phyloP scores from a whole-genome alignment of 2,329 filamentous ascomycete species.

The Neurospora sp. region DNA sequence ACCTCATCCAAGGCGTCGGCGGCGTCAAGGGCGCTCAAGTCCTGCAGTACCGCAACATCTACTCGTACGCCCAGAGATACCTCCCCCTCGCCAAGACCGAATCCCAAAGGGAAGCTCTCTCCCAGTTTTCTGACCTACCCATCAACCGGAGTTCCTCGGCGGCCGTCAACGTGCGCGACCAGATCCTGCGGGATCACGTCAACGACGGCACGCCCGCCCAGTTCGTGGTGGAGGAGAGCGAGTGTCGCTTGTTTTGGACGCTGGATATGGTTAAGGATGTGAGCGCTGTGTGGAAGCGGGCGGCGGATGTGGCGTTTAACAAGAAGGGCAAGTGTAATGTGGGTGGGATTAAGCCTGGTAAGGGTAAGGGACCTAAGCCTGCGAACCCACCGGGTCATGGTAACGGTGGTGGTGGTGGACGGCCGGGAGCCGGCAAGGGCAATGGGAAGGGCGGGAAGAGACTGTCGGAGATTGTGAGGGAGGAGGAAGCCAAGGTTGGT shows the following conservation, averaged over 20 bases:
- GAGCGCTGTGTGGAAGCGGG: constrained; percentile 35
- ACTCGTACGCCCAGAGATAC: constrained; percentile 18
- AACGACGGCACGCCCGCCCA: constrained; percentile 35
- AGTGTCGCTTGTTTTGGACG: constrained; percentile 43
- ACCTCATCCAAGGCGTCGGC: constrained; percentile 43
- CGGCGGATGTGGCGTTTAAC: constrained; percentile 30
- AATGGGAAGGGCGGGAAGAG: neutral
- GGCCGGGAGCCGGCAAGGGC: neutral
- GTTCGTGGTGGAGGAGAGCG: constrained; percentile 35
- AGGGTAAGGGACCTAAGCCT: neutral
- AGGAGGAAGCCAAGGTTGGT: neutral
- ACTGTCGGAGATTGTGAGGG: neutral
- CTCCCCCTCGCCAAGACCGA: constrained; percentile 20
- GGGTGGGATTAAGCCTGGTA: constrained; percentile 20
- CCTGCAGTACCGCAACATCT: constrained; percentile 23
- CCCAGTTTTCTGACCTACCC: constrained; percentile 24
- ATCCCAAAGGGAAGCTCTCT: constrained; percentile 20
- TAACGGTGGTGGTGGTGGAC: neutral
- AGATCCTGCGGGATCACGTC: constrained; percentile 27
- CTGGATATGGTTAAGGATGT: constrained; percentile 37
- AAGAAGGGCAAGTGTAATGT: constrained; percentile 30
- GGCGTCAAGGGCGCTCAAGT: constrained; percentile 41
- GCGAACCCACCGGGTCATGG: neutral
- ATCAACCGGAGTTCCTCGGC: constrained; percentile 21
- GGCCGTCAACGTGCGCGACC: constrained; percentile 29